These are phyloP conservation scores for Extremus antarcticus DNA, from an alignment of 495 filamentous ascomycete species.

Conservation along the genomic window DNA sequence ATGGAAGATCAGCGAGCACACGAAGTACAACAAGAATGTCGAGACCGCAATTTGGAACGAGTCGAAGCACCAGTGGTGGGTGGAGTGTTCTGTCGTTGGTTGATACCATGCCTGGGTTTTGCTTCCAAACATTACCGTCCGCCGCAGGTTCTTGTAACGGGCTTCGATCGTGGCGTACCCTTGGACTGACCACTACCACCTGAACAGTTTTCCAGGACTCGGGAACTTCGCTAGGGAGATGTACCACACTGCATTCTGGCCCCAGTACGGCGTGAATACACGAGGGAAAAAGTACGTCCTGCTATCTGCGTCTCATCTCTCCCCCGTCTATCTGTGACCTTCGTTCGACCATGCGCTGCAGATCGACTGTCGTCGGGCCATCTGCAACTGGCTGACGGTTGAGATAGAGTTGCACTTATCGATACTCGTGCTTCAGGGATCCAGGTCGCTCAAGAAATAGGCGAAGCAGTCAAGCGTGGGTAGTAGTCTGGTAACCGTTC, in stretches of 20 bases:
- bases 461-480: slow-evolving; percentile 24
- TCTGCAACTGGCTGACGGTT: not conserved
- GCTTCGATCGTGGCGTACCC: too few species aligned
- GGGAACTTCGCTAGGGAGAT: slow-evolving; percentile 43
- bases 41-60: slow-evolving; percentile 21
- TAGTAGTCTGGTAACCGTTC: not conserved
- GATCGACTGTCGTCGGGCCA: too few species aligned
- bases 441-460: slow-evolving; percentile 42
- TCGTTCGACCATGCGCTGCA: too few species aligned
- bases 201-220: slow-evolving; percentile 42
- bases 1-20: slow-evolving; percentile 19
- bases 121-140: slow-evolving; percentile 28
- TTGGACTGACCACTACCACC: too few species aligned
- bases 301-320: not conserved
- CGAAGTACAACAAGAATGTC: slow-evolving; percentile 19
- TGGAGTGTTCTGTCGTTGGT: slow-evolving; percentile 19
- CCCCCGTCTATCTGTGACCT: too few species aligned
- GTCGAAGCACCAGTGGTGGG: slow-evolving; percentile 14
- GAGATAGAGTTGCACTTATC: slow-evolving; percentile 39
- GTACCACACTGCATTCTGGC: slow-evolving; percentile 51
- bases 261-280: slow-evolving; percentile 39
- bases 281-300: slow-evolving; percentile 34
- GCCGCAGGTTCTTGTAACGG: too few species aligned
- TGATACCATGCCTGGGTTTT: slow-evolving; percentile 17
- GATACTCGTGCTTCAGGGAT: slow-evolving; percentile 44